Evolutionary conservation across 768 basidiomycete species (phyloP), one percentile per base, ranked within the genome.

Genomic region (Pulveroboletus sp.): DNA sequence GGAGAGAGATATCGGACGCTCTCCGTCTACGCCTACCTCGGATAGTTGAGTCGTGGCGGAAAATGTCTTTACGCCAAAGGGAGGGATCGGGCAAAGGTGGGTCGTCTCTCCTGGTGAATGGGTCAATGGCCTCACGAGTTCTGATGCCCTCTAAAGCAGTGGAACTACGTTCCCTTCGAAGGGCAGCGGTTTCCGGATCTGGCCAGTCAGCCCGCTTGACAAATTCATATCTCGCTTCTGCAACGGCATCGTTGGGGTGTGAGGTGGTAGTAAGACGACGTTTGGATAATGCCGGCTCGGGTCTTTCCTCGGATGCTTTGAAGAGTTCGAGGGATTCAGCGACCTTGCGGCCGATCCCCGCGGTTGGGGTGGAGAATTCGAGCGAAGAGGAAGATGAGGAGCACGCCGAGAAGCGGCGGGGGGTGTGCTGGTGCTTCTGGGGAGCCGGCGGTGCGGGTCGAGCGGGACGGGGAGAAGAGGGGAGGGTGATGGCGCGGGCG

Each of bases 181-280:
- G 71, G 17, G 83, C 85, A 47, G 82, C 85, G 6, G 79, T 72
- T 69, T 89, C 89, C 34, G 85, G 79, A 64, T 88, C 87, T 2
- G 85, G 87, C 90, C 90, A 90, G 55, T 87, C 89, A 14, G 90
- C 82, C 36, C 89, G 80, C 63, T 88, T 90, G 40, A 90, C 86
- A 58, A 89, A 90, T 71, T 90, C 80, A 61, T 82, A 90, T 60
- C 83, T 78, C 16, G 86, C 77, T 52, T 85, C 79, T 21, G 80
- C 77, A 37, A 87, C 81, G 50, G 80, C 77, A 24, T 74, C 71
- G 27, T 71, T 70, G 33, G 78, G 72, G 27, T 72, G 68, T 24
- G 64, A 67, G 7, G 69, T 61, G 23, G 66, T 61, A 21, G 66
- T 63, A 31, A 63, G 60, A 47, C 66, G 63, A 41, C 66, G 69